Base-by-base conservation (phyloP, 495 filamentous ascomycete genomes). In the Neurospora africana region DNA sequence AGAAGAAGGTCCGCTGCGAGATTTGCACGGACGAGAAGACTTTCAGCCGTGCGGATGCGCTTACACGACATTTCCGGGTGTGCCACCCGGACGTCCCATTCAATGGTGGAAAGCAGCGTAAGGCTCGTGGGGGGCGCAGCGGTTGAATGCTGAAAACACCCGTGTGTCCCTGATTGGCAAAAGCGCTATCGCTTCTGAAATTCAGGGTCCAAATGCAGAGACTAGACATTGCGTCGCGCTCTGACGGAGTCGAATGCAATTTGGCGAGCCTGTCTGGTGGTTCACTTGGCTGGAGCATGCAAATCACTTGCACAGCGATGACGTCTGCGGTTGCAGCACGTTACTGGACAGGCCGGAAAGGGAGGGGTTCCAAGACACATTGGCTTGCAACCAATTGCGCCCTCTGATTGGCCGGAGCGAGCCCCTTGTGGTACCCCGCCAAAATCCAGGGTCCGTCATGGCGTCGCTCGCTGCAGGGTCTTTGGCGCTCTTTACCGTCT, bases 1-100 rank as follows among this genome's bases (percentile, higher is more conserved):
- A 97, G 87, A 89, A 93, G 78, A 98, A 99, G 83, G 94, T 97
- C n/a, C 90, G 93, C 30, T 99, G 95, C 80, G 89, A 94, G 70
- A 82, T 96, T 68, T 98, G 95, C 82, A 94, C 92, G n/a, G 95
- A 98, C 74, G 94, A 98, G 78, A 98, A 98, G 86, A 95, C 93
- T 0, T 98, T 98, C 78, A 95, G 91, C 72, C 88, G 95, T 74
- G 94, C 93, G 74, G 95, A 98, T 84, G 95, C 87, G 3, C 86
- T 97, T 47, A 98, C 95, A 17, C 86, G 95, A 71, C 95, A 98
- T 81, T 94, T 97, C 87, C 89, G 92, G 27, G 93, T 96, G 67
- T 93, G 94, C 70, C 93, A 97, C 78, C 92, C 92, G 0, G 92
- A 97, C 73, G 86, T 95, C 61, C 91, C 94, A 71, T 92, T 92